phyloP scores from a whole-genome alignment of 768 basidiomycete species.

The Boletus fagicola region DNA sequence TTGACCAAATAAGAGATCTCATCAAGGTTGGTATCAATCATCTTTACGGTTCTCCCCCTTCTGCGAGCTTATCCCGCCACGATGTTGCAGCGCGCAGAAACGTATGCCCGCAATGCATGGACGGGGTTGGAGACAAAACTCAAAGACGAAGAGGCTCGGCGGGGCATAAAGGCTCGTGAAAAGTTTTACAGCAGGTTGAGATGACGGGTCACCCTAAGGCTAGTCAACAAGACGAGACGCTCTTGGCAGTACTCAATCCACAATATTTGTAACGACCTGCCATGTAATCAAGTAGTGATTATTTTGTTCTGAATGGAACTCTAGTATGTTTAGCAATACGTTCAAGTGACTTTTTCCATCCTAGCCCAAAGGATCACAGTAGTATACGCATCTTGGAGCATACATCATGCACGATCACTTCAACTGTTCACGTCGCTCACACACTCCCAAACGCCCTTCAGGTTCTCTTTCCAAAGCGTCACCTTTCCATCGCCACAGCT shows the following conservation, averaged over 20 bases:
- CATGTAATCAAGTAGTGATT: too few species aligned
- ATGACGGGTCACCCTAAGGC: slow-evolving; percentile 5
- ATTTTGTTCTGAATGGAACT: too few species aligned
- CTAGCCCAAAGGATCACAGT: neutral
- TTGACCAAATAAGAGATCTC: slow-evolving; percentile 47
- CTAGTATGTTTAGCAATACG: neutral
- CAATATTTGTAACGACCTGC: too few species aligned
- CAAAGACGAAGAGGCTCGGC: slow-evolving; percentile 59
- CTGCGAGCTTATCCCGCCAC: slow-evolving; percentile 41
- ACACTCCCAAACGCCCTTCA: slow-evolving; percentile 95
- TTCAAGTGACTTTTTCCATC: neutral
- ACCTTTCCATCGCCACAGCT: slow-evolving; percentile 98
- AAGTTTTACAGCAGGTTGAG: slow-evolving; percentile 39
- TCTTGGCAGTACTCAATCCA: too few species aligned
- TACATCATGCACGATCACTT: neutral
- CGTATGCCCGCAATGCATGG: slow-evolving; percentile 57
- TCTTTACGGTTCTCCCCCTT: neutral
- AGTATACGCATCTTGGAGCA: neutral
- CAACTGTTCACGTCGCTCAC: slow-evolving; percentile 93
- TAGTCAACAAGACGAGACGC: too few species aligned
- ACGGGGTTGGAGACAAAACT: slow-evolving; percentile 60
- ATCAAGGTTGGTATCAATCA: slow-evolving; percentile 46
- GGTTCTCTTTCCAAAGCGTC: slow-evolving; percentile 96
- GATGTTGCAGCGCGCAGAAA: slow-evolving; percentile 61
- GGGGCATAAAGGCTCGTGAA: slow-evolving; percentile 58